These are phyloP conservation scores for Phytophthora nicotianae DNA, from an alignment of 352 stramenopile genomes.

Conservation along the genomic window DNA sequence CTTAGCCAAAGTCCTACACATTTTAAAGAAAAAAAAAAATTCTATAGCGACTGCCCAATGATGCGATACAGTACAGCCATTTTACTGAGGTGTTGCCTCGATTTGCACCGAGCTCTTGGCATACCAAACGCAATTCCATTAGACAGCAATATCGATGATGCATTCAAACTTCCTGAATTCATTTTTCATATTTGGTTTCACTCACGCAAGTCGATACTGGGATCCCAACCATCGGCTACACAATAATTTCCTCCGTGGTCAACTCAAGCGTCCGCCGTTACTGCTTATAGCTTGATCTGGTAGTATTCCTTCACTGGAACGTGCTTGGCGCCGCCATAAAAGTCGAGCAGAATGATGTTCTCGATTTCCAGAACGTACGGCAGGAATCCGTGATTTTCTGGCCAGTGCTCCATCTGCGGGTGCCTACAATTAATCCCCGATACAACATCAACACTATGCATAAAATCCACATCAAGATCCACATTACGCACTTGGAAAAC, in stretches of 20 bases:
- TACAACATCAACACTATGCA: background rate
- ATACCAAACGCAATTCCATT: too few species aligned
- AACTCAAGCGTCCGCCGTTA: background rate
- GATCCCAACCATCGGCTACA: background rate
- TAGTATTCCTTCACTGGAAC: constrained; percentile 74
- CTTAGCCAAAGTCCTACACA: too few species aligned
- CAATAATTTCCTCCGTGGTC: background rate
- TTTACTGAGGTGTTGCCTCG: too few species aligned
- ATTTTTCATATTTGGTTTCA: constrained; percentile 3
- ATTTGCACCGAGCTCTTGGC: too few species aligned
- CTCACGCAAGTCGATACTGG: background rate
- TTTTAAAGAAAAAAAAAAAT: too few species aligned
- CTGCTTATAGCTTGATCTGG: constrained; percentile 43
- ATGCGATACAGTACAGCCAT: too few species aligned
- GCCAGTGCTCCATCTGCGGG: constrained; percentile 73
- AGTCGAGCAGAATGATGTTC: constrained; percentile 71
- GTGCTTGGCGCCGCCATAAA: constrained; percentile 74
- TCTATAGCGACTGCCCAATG: background rate
- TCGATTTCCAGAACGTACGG: constrained; percentile 62
- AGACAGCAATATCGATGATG: too few species aligned
- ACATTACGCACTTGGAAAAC: constrained; percentile 71
- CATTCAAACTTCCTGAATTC: too few species aligned
- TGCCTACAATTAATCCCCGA: constrained; percentile 40
- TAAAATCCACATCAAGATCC: constrained; percentile 3
- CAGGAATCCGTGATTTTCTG: constrained; percentile 58